phyloP scores from a whole-genome alignment of 169 alveolate genomes.

The Cryptosporidium baileyi region DNA sequence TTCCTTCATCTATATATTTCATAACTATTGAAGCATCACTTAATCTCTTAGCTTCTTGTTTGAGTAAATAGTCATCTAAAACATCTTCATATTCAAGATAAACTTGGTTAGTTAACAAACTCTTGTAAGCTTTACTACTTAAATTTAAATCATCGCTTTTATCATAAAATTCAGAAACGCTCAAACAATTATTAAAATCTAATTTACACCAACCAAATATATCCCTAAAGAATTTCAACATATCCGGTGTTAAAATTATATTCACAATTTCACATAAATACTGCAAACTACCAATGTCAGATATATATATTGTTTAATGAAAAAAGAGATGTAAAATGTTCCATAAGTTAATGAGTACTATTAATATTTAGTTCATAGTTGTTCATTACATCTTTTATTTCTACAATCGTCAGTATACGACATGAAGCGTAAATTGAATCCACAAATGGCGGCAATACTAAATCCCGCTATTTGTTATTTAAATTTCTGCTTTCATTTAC shows the following conservation, averaged over 20 bases:
- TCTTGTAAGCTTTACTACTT: not conserved
- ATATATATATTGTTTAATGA: too few relatives aligned
- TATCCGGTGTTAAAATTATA: too few relatives aligned
- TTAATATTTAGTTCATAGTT: too few relatives aligned
- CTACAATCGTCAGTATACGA: slow-evolving; percentile 47
- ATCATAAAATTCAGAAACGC: not conserved
- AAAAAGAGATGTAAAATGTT: too few relatives aligned
- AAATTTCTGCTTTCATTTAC: too few relatives aligned
- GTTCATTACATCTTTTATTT: slow-evolving; percentile 20
- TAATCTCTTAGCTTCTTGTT: slow-evolving; percentile 43
- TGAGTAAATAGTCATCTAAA: slow-evolving; percentile 7
- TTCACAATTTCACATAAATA: slow-evolving; percentile 3
- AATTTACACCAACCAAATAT: slow-evolving; percentile 47
- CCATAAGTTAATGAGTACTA: too few relatives aligned
- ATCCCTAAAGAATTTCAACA: slow-evolving; percentile 3
- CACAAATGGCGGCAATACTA: slow-evolving; percentile 49
- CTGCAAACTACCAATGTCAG: too few relatives aligned
- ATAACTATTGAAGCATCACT: slow-evolving; percentile 15
- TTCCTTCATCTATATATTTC: slow-evolving; percentile 31
- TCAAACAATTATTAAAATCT: not conserved
- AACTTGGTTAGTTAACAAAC: not conserved
- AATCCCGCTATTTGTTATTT: not conserved
- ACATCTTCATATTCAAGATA: slow-evolving; percentile 32
- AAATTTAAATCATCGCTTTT: not conserved
- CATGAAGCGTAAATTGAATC: slow-evolving; percentile 61